Evolutionary conservation across 371 early-diverging fungal species (phyloP).

Genomic region (Zychaea mexicana): DNA sequence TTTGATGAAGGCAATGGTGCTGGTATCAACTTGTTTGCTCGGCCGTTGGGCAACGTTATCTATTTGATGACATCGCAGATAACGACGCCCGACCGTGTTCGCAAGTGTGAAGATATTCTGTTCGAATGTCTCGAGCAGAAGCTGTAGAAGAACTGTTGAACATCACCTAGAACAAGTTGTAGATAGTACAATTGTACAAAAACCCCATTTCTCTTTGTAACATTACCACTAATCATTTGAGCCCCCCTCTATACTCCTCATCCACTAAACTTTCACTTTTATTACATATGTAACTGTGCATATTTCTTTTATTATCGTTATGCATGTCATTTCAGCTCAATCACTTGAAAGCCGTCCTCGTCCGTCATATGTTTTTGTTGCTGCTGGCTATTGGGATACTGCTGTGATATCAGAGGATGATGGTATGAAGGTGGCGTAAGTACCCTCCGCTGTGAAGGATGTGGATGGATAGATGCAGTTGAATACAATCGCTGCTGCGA

Average conservation of each 20-base stretch:
- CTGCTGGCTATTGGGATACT: too few species aligned
- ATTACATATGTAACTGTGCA: neutral
- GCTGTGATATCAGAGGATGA: neutral
- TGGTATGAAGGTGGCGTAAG: neutral
- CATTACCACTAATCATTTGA: too few species aligned
- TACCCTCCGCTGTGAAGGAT: neutral
- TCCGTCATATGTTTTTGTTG: slow-evolving; percentile 11
- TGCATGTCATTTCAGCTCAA: slow-evolving; percentile 23
- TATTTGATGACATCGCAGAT: slow-evolving; percentile 77
- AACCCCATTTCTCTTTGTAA: too few species aligned
- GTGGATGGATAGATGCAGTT: slow-evolving; percentile 3
- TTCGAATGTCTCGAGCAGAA: slow-evolving; percentile 11
- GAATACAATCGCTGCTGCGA: slow-evolving; percentile 9
- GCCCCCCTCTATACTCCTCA: neutral
- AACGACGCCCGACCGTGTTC: slow-evolving; percentile 52
- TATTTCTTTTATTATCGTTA: neutral
- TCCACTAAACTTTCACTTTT: too few species aligned
- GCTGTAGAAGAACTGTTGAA: neutral
- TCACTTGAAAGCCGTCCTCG: slow-evolving; percentile 31
- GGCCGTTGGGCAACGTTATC: slow-evolving; percentile 80
- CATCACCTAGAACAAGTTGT: too few species aligned
- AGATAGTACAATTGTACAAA: too few species aligned
- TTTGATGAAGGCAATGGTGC: slow-evolving; percentile 23
- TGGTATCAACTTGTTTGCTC: slow-evolving; percentile 56
- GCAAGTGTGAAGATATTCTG: slow-evolving; percentile 54